A percentile compares a stretch with the other conserved stretches of the same genome.
Evolutionary conservation across 352 stramenopile species (phyloP).

Genomic region (Pythium grandisporangium): DNA sequence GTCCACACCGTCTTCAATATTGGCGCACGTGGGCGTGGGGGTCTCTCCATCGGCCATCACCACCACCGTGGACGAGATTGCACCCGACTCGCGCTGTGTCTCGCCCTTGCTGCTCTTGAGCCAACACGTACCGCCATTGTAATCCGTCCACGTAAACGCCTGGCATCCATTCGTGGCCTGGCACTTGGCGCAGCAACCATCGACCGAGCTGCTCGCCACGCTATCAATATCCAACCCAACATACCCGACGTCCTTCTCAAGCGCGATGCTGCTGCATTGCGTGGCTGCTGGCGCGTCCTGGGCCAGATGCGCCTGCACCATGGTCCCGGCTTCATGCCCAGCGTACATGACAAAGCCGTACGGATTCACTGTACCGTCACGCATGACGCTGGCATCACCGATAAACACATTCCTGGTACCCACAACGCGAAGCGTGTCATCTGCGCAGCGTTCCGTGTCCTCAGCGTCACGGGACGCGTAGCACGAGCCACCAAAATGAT

Average conservation of each 20-base stretch:
- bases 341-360: conserved; percentile 76
- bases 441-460: conserved; percentile 41
- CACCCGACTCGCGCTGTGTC: too few relatives aligned
- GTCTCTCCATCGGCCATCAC: conserved; percentile 7
- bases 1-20: conserved; percentile 24
- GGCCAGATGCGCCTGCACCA: conserved; percentile 27
- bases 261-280: too few relatives aligned
- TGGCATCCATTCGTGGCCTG: conserved; percentile 2
- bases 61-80: too few relatives aligned
- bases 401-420: conserved; percentile 67
- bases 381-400: conserved; percentile 44
- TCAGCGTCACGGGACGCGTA: conserved; percentile 39
- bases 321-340: conserved; percentile 31
- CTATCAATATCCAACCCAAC: too few relatives aligned
- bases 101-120: conserved; percentile 7
- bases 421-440: conserved; percentile 46
- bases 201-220: too few relatives aligned
- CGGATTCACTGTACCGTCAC: conserved; percentile 54
- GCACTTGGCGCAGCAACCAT: conserved; percentile 4
- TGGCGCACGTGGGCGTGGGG: conserved; percentile 4
- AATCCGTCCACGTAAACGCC: conserved; percentile 7
- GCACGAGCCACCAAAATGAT: conserved; percentile 69
- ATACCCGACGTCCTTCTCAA: too few relatives aligned
- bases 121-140: conserved; percentile 14
- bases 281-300: too few relatives aligned